Evolutionary conservation across 1,284 basidiomycete species (phyloP), one percentile per base, ranked within the genome.

Genomic region (Boletus mariae): DNA sequence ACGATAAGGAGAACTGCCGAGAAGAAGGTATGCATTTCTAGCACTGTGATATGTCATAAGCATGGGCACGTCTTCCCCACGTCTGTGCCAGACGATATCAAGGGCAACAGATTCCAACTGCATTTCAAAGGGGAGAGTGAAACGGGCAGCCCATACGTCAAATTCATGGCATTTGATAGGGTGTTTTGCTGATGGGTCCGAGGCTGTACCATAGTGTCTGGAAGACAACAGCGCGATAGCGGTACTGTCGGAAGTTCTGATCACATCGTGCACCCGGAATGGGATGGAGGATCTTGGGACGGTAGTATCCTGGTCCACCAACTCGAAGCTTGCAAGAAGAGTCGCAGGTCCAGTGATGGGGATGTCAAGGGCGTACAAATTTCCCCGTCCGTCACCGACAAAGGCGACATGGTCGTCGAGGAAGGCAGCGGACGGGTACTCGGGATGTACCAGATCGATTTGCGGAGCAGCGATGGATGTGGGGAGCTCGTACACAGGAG

Each of bases 351-450:
- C 72, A n/a, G 61, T 52, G 50, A 42, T 15, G 47, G 69, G 65
- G 38, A 71, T 51, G 41, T 71, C 72, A 53, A 84, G 71, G 23
- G 89, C 74, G 63, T 90, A 87, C 28, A 95, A 68, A 12, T 74
- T 67, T 7, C 91, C 91, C 51, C 75, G 73, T 8, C 94, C 94
- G 59, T 93, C 87, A 4, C 88, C 79, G 41, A 90, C 76, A 34
- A 87, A 75, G 61, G 84, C 79, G 4, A 74, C 71, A 0, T 71
- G 71, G 0, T 75, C 59, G 28, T 78, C 73, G 25, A 91, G 64
- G 50, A 87, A 83, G 1, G 77, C 73, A 4, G 80, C 81, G 1
- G 88, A 89, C 0, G 94, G 90, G 67, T 94, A 96, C 71, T 95
- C 93, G 52, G 65, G 72, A 60, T 78, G 82, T 23, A 68, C 65